Percentiles rank a stretch among this genome's conserved stretches.
phyloP scores from a whole-genome alignment of 345 rosid genomes.

The Pseudoturritis turrita region DNA sequence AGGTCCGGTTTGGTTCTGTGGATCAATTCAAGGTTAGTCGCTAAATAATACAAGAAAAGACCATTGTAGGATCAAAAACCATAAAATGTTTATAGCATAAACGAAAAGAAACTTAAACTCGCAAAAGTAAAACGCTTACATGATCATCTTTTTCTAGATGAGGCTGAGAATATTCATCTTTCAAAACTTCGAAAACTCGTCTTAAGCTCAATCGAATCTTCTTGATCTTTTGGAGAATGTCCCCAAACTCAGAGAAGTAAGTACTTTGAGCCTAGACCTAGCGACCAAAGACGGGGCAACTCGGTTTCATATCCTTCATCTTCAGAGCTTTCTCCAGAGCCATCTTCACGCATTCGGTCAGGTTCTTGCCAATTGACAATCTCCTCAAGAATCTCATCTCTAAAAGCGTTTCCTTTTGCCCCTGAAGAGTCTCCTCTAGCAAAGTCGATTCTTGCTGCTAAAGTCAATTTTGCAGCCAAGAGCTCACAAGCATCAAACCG shows the following conservation, averaged over 20 bases:
- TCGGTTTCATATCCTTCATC: no score
- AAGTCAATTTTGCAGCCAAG: background rate
- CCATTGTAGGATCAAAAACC: background rate
- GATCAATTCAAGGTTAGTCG: background rate
- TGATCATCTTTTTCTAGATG: background rate
- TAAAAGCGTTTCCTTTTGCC: background rate
- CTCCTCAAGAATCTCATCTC: background rate
- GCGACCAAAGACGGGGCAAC: no score
- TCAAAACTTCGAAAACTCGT: no score
- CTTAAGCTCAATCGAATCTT: no score
- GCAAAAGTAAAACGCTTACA: background rate
- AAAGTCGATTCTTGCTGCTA: background rate
- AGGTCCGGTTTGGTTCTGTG: no score
- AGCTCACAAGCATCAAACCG: background rate
- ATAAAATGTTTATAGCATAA: background rate
- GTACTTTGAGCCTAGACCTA: no score
- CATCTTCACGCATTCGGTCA: background rate
- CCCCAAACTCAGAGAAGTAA: no score
- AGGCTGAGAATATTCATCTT: no score
- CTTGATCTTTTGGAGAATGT: no score
- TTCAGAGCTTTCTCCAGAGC: background rate
- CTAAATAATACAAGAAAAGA: background rate
- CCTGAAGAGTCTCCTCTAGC: background rate
- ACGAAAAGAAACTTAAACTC: background rate
- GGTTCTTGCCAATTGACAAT: background rate